Conservation (phyloP, 1,139 yeast species). For the Yamadazyma pseudoaaseri region DNA sequence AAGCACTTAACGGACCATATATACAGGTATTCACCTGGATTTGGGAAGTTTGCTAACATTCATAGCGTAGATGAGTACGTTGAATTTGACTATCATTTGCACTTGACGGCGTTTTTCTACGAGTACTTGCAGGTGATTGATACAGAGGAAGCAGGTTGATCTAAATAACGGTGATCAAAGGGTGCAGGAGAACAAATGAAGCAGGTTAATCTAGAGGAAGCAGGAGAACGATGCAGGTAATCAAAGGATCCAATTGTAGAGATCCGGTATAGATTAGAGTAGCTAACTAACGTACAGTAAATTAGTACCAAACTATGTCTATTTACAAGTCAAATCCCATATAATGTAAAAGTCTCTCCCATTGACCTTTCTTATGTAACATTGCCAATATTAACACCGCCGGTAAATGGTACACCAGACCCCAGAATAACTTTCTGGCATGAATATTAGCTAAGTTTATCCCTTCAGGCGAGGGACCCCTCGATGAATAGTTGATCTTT, state of each 20-base stretch:
- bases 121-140: conserved; percentile 27
- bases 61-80: conserved; percentile 45
- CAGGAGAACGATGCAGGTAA: too few species aligned
- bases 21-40: conserved; percentile 58
- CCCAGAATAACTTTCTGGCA: conserved; percentile 89
- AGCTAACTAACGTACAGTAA: too few species aligned
- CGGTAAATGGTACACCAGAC: conserved; percentile 93
- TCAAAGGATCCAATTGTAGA: too few species aligned
- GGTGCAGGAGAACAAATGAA: too few species aligned
- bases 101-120: conserved; percentile 41
- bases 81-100: conserved; percentile 38
- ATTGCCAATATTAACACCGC: conserved; percentile 86
- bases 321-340: conserved; percentile 21
- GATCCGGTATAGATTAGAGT: too few species aligned
- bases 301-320: too few species aligned
- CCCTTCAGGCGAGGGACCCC: conserved; percentile 52
- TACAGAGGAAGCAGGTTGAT: conserved; percentile 12
- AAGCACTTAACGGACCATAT: conserved; percentile 75
- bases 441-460: conserved; percentile 56
- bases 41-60: conserved; percentile 18
- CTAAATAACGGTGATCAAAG: too few species aligned
- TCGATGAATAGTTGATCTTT: conserved; percentile 45
- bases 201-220: too few species aligned
- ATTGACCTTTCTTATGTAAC: conserved; percentile 92
- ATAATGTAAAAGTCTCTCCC: conserved; percentile 66